These are phyloP conservation scores for Podaxis sp. DNA, from an alignment of 768 basidiomycete genomes.

Conservation along the genomic window DNA sequence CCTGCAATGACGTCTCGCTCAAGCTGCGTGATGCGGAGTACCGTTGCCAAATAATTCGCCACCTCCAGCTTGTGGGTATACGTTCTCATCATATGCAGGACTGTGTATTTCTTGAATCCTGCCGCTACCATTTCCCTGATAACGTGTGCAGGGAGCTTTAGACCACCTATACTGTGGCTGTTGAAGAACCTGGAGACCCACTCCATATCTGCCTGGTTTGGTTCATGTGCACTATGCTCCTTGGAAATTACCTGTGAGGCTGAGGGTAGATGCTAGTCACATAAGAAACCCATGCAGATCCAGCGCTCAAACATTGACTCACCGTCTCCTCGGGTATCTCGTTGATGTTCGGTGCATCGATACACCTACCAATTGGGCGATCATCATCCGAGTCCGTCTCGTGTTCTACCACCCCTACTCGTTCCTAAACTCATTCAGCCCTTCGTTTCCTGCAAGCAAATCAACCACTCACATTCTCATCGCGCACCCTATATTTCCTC, in stretches of 20 bases:
- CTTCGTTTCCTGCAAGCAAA: background rate
- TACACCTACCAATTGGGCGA: too few relatives aligned
- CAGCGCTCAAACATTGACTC: background rate
- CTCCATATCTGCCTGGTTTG: background rate
- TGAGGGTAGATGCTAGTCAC: background rate
- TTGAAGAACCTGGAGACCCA: conserved; percentile 4
- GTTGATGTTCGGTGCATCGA: too few relatives aligned
- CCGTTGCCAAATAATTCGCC: background rate
- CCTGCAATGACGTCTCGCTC: conserved; percentile 2
- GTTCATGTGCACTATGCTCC: background rate
- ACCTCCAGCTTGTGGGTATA: background rate
- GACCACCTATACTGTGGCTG: background rate
- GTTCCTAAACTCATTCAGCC: background rate
- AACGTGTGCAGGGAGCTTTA: background rate
- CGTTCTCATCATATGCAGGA: background rate
- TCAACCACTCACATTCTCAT: background rate
- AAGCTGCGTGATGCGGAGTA: conserved; percentile 1
- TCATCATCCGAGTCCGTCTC: background rate
- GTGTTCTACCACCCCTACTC: background rate
- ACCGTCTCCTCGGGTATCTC: background rate
- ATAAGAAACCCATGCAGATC: background rate
- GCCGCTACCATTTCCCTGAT: conserved; percentile 1
- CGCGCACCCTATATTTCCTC: background rate
- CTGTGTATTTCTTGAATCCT: conserved; percentile 2
- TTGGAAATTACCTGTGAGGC: background rate